phyloP scores from a whole-genome alignment of 345 rosid species.

The Syzygium aqueum region DNA sequence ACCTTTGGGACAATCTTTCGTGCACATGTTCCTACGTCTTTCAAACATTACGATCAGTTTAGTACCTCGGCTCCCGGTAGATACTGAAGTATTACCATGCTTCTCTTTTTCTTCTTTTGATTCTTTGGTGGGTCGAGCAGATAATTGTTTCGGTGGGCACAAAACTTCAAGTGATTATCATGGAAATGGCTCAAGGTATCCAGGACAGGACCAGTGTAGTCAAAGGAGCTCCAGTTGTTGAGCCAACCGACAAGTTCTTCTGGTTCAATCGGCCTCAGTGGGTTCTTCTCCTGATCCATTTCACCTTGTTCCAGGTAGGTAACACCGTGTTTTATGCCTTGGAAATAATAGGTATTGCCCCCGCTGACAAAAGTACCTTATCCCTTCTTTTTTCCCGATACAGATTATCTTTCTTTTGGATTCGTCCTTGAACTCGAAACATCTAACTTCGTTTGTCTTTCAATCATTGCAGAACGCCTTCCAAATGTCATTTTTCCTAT shows the following conservation, averaged over 20 bases:
- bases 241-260: slow-evolving; percentile 47
- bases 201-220: slow-evolving; percentile 28
- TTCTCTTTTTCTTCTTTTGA: background rate
- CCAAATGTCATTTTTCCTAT: slow-evolving; percentile 43
- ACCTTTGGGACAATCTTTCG: background rate
- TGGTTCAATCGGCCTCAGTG: slow-evolving; percentile 53
- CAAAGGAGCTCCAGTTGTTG: slow-evolving; percentile 43
- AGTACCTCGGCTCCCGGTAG: too few species aligned
- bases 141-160: slow-evolving; percentile 45
- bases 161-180: slow-evolving; percentile 42
- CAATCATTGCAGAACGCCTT: slow-evolving; percentile 31
- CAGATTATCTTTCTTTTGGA: background rate
- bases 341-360: background rate
- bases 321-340: background rate
- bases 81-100: background rate
- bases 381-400: background rate
- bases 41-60: background rate
- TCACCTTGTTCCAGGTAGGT: slow-evolving; percentile 32
- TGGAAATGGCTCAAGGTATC: slow-evolving; percentile 48
- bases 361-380: background rate
- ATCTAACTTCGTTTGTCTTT: background rate
- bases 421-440: background rate
- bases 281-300: slow-evolving; percentile 38
- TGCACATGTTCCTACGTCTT: background rate
- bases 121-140: slow-evolving; percentile 7